Conservation (phyloP, 2,329 filamentous ascomycete genomes). For the Malbranchea zuffiana region DNA sequence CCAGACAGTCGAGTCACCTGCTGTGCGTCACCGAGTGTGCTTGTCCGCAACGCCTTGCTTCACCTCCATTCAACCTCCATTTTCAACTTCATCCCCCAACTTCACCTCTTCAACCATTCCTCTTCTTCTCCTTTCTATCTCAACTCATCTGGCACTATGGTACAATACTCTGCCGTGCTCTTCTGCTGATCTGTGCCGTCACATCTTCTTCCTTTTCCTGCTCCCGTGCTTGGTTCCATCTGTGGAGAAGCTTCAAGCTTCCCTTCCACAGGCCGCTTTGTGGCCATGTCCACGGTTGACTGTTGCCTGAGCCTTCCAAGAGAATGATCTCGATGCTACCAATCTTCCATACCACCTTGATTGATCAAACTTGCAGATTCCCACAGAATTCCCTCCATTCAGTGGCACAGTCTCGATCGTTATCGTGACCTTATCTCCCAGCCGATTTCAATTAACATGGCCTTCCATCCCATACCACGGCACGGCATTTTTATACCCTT, state of each 20-base stretch:
- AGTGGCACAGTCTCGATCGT: no score
- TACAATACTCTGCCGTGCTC: no score
- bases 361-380: neutral
- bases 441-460: conserved; percentile 30
- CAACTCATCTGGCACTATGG: no score
- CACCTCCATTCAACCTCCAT: conserved; percentile 1
- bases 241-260: conserved; percentile 4
- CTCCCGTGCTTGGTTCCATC: no score
- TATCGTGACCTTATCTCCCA: no score
- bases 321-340: conserved; percentile 4
- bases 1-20: conserved; percentile 30
- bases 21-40: conserved; percentile 32
- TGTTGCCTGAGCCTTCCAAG: no score
- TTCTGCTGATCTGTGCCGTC: no score
- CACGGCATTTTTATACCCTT: conserved; percentile 23
- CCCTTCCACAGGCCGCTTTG: no score
- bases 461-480: conserved; percentile 21
- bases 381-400: neutral
- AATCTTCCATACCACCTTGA: neutral
- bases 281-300: no score
- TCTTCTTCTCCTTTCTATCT: conserved; percentile 4
- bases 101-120: neutral
- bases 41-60: conserved; percentile 13
- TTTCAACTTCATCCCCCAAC: neutral
- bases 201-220: no score